Base-by-base conservation (phyloP, 83 land plant genomes). In the Diphasiastrum complanatum region DNA sequence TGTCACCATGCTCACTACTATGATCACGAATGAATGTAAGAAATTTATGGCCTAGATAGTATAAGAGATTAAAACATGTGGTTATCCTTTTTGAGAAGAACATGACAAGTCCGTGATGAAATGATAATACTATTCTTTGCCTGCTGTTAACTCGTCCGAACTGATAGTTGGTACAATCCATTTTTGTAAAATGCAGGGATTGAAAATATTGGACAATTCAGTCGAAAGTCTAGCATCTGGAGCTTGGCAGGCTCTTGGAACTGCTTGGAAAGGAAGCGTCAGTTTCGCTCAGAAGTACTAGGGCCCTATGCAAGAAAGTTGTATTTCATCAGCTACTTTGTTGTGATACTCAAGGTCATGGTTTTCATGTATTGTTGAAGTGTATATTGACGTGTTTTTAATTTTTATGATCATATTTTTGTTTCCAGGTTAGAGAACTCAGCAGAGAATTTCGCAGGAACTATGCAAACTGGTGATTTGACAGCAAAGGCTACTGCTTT, bases 201-300 rank as follows among this genome's bases (percentile, higher is more conserved):
- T 95, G 48, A 95, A 84, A 65, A 87, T 69, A 48, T 20, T 95
- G 58, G 99, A 95, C 53, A 73, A 49, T 56, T 86, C 97, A n/a
- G 93, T 95, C 45, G 99, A 95, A 66, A 90, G 54, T 72, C 49
- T 95, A 38, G 82, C 99, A 47, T 78, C 93, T n/a, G 97, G 93
- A 58, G 97, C 99, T 58, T 86, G 88, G 92, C 80, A 80, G 45
- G 99, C 99, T 26, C 43, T 95, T 5, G 97, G 93, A 35, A 86
- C 46, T 77, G 99, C 93, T 61, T 84, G 75, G 87, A 81, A 75
- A 78, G 99, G 87, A 52, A 72, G 97, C 68, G 65, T 80, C 43
- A 63, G 59, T 60, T 77, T 84, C 12, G 84, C 86, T 35, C 78
- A 90, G 45, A 89, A 79, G 99, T 93, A 77, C 0, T 0, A 57